Evolutionary conservation across 208 protist genomes (phyloP).

Genomic region (Vickermania spadyakhi): DNA sequence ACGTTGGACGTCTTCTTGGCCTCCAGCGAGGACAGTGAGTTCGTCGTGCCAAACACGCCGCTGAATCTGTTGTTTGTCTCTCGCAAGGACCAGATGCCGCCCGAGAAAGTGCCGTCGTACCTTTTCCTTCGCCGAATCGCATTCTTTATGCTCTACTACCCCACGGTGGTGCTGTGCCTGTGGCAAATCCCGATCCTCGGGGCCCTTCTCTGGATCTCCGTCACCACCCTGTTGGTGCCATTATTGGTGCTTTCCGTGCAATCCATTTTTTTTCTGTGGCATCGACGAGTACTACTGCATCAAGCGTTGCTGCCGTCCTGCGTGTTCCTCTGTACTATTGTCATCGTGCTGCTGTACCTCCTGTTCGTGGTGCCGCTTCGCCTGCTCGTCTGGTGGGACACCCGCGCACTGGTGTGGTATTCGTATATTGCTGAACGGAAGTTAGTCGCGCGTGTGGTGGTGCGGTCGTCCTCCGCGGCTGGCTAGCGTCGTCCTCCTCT

Average conservation of each 20-base stretch:
- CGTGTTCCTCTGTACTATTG: not conserved
- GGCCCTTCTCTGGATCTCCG: not conserved
- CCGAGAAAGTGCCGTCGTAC: constrained; percentile 7
- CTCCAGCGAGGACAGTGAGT: constrained; percentile 6
- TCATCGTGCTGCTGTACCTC: not conserved
- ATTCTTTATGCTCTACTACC: not conserved
- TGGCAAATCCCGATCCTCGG: not conserved
- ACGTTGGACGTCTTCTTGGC: constrained; percentile 17
- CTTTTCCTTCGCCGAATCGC: not conserved
- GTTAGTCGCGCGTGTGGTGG: no score
- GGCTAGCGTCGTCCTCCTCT: no score
- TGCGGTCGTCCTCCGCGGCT: no score
- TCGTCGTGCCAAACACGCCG: constrained; percentile 7
- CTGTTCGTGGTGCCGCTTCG: not conserved
- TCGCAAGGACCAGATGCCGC: constrained; percentile 21
- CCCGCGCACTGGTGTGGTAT: no score
- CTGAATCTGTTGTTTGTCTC: not conserved
- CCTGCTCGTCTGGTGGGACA: no score
- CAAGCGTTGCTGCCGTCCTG: not conserved
- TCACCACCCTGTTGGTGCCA: not conserved
- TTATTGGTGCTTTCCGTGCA: not conserved
- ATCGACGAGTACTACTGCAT: not conserved
- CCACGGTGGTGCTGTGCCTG: not conserved
- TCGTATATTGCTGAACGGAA: no score
- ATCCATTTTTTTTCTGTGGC: not conserved